Conservation (phyloP, 129 eudicot genomes). For the Flaveria linearis region DNA sequence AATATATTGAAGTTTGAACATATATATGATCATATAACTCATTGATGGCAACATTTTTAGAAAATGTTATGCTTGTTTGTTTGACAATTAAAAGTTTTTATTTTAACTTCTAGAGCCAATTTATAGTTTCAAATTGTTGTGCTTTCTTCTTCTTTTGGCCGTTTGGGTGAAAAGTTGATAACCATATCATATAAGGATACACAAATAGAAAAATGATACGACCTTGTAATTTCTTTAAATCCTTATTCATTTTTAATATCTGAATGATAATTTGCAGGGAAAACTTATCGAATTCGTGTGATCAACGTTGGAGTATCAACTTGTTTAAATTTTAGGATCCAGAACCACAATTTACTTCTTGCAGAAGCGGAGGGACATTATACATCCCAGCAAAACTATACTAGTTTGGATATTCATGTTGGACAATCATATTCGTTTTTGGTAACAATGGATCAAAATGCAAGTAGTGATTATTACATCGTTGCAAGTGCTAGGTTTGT, state of each 20-base stretch:
- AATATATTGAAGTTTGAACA: not conserved
- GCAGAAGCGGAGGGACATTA: slow-evolving; percentile 92
- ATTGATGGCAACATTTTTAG: not conserved
- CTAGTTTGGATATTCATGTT: slow-evolving; percentile 84
- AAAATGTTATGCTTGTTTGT: not conserved
- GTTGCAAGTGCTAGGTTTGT: slow-evolving; percentile 98
- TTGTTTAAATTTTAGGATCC: slow-evolving; percentile 84
- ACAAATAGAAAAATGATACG: not conserved
- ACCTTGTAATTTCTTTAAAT: not conserved
- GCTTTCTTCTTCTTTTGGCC: not conserved
- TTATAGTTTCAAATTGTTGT: not conserved
- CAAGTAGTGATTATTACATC: slow-evolving; percentile 85
- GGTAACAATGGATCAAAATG: slow-evolving; percentile 99
- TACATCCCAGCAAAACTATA: slow-evolving; percentile 73
- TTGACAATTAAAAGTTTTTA: not conserved
- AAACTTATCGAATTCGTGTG: slow-evolving; percentile 86
- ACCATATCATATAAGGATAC: not conserved
- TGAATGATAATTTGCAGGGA: slow-evolving; percentile 50
- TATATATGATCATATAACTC: slow-evolving; percentile 3
- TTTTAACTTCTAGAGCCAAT: not conserved
- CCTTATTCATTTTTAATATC: not conserved
- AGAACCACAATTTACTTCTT: slow-evolving; percentile 71
- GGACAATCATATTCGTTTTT: slow-evolving; percentile 94
- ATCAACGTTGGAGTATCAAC: slow-evolving; percentile 89
- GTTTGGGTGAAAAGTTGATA: not conserved